These are phyloP conservation scores for Blastomyces parvus DNA, from an alignment of 2,329 filamentous ascomycete genomes.

Conservation along the genomic window DNA sequence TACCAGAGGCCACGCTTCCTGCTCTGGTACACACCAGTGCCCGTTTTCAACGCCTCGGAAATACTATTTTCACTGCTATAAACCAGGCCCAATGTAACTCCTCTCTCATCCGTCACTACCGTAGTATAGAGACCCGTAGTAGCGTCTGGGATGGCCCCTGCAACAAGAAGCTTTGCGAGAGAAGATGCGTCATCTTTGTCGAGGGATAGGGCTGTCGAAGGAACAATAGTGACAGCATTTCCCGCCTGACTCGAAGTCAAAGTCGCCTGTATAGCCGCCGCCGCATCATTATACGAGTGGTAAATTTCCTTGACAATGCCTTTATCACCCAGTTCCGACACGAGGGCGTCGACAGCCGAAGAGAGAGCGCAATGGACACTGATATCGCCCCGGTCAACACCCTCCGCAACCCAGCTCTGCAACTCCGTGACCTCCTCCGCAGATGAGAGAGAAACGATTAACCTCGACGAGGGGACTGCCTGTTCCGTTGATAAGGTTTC, in stretches of 20 bases:
- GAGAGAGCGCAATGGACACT: conserved; percentile 23
- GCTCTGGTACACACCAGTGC: conserved; percentile 86
- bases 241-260: conserved; percentile 41
- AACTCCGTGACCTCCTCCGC: conserved; percentile 31
- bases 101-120: conserved; percentile 80
- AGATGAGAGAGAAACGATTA: conserved; percentile 46
- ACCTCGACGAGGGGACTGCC: conserved; percentile 45
- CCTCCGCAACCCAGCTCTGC: conserved; percentile 32
- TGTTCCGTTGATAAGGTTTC: conserved; percentile 43
- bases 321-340: conserved; percentile 29
- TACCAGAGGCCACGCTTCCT: conserved; percentile 92
- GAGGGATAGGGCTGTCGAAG: conserved; percentile 60
- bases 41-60: conserved; percentile 70
- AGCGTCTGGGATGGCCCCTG: conserved; percentile 70
- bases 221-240: conserved; percentile 61
- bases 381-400: conserved; percentile 25
- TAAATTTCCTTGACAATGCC: conserved; percentile 31
- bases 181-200: conserved; percentile 51
- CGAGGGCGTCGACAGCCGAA: conserved; percentile 23
- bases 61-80: conserved; percentile 93
- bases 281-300: conserved; percentile 23
- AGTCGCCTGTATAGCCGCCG: conserved; percentile 37
- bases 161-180: conserved; percentile 60
- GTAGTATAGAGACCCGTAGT: conserved; percentile 79
- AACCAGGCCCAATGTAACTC: conserved; percentile 74